Conservation (phyloP, 352 stramenopile genomes). For the Globisporangium abappressorium region DNA sequence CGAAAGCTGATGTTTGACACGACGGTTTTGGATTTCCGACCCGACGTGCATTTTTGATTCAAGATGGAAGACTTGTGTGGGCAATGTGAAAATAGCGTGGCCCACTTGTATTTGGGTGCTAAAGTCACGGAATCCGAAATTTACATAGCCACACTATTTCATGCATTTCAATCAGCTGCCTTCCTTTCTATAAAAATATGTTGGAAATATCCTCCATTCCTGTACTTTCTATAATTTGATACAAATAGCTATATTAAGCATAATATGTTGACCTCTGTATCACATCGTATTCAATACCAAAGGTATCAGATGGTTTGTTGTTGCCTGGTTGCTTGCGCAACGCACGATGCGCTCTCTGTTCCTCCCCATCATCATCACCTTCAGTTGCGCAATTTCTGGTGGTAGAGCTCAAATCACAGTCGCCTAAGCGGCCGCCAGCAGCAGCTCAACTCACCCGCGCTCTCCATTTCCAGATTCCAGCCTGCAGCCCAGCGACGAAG, state of each 20-base stretch:
- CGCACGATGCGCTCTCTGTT: neutral
- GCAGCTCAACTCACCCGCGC: neutral
- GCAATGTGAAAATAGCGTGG: neutral
- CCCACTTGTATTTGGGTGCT: too few relatives aligned
- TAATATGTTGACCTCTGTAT: neutral
- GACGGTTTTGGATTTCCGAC: conserved; percentile 6
- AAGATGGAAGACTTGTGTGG: neutral
- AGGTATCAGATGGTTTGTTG: neutral
- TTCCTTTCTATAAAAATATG: neutral
- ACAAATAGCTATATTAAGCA: too few relatives aligned
- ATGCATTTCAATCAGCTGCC: neutral
- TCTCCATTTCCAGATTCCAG: conserved; percentile 3
- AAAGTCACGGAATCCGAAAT: neutral
- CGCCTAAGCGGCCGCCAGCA: neutral
- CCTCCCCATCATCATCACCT: conserved; percentile 3
- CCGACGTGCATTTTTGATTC: conserved; percentile 3
- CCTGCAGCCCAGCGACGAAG: neutral
- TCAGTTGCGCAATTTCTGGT: conserved; percentile 17
- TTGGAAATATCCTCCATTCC: too few relatives aligned
- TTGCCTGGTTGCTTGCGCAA: conserved; percentile 9
- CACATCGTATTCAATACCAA: neutral
- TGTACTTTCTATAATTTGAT: too few relatives aligned
- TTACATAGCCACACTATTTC: neutral
- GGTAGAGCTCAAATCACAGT: neutral
- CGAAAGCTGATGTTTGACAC: neutral